Base-by-base conservation (phyloP, 306 rosid genomes). In the Inga oerstediana region DNA sequence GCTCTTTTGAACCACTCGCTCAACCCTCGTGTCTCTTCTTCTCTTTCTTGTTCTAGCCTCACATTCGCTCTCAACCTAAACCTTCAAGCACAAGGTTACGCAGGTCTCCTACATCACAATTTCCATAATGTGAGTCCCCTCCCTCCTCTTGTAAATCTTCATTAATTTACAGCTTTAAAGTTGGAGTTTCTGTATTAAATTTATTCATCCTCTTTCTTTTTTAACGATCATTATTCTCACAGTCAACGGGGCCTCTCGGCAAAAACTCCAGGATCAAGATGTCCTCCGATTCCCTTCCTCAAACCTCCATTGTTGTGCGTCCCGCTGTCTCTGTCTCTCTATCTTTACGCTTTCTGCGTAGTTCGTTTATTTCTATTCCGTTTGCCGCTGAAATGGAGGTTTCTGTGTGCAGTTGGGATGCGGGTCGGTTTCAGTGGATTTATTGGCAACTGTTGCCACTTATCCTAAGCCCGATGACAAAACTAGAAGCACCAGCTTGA, bases 401-500 rank as follows among this genome's bases (percentile, higher is more conserved):
- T 51, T 80, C 19, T 41, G 49, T 43, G 65, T 80, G 82, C 90
- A 95, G 99, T 84, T 95, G 19, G 94, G 97, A 7, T 85, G 93
- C 79, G 98, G 99, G 56, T 54, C 62, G 52, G 76, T 73, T 64
- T 17, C 66, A 4, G 84, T 93, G 15, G 99, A 93, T 88, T 91
- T 91, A 84, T 79, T 92, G 86, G 99, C 97, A 17, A 74, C 88
- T 0, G 97, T 96, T 71, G 80, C 89, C 69, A 72, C 94, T 52
- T 96, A 87, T 85, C 99, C 98, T 37, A 85, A 93, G 51, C 99
- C 98, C 8, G 97, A 93, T 78, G 97, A 92, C 58, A 96, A 96
- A 86, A 93, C 86, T 87, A 90, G 98, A 92, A 91, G 81, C 90
- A 91, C 96, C 65, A 86, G 81, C 78, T 86, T 90, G 64, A 91